phyloP scores from a whole-genome alignment of 2,329 filamentous ascomycete genomes.

The Colletotrichum sp. region DNA sequence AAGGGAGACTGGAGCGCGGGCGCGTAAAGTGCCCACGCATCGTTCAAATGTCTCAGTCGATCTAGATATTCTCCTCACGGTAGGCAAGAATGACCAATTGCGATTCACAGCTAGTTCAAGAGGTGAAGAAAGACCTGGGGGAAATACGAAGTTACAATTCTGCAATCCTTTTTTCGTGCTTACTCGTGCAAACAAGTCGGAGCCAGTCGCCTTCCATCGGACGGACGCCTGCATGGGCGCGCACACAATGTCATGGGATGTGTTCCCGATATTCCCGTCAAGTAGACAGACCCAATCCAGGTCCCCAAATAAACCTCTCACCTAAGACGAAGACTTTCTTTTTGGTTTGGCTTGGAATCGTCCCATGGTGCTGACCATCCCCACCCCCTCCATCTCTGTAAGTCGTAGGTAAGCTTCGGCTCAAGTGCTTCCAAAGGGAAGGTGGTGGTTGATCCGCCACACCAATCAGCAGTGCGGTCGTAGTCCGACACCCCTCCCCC shows the following conservation, averaged over 20 bases:
- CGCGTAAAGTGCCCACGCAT: background rate
- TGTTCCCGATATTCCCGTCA: background rate
- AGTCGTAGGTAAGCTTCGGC: conserved; percentile 6
- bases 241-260: background rate
- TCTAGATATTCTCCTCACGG: background rate
- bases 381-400: background rate
- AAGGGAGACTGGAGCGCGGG: background rate
- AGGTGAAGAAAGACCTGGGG: background rate
- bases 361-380: background rate
- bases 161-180: background rate
- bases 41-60: background rate
- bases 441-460: conserved; percentile 2
- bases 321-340: background rate
- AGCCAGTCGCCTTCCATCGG: background rate
- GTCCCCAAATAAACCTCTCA: background rate
- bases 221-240: background rate
- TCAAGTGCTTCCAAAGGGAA: conserved; percentile 5
- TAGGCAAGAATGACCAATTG: background rate
- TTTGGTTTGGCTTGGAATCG: background rate
- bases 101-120: background rate
- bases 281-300: background rate
- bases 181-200: background rate
- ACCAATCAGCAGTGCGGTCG: background rate
- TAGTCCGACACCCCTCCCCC: background rate
- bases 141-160: background rate